Percentiles rank a stretch among this genome's conserved stretches.
Evolutionary conservation across 257 asterid genomes (phyloP).

Genomic region (Osmanthus fragrans): DNA sequence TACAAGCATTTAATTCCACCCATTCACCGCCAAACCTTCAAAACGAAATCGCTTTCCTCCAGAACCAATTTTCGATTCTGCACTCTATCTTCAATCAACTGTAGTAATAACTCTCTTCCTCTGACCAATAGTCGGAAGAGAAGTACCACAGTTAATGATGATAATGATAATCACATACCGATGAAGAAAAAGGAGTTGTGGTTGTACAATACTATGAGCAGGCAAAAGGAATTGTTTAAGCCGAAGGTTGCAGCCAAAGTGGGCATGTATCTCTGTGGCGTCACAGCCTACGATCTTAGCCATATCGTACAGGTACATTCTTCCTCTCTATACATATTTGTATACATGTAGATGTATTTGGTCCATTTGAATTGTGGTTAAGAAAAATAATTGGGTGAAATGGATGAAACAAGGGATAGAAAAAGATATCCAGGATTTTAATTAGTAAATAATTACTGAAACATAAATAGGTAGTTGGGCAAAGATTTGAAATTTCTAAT

Average conservation of each 20-base stretch:
- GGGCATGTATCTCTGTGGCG: slow-evolving; percentile 96
- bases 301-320: slow-evolving; percentile 74
- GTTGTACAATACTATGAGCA: slow-evolving; percentile 85
- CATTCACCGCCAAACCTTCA: slow-evolving; percentile 15
- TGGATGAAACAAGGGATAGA: neutral
- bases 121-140: slow-evolving; percentile 24
- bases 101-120: slow-evolving; percentile 17
- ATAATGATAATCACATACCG: slow-evolving; percentile 7
- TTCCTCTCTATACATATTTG: neutral
- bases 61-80: slow-evolving; percentile 29
- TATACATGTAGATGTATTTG: neutral
- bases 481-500: neutral
- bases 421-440: neutral
- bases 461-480: neutral
- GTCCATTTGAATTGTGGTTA: slow-evolving; percentile 15
- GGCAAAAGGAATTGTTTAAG: slow-evolving; percentile 70
- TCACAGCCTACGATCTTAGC: slow-evolving; percentile 96
- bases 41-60: slow-evolving; percentile 12
- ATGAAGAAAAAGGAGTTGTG: slow-evolving; percentile 53
- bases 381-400: neutral
- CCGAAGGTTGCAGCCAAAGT: slow-evolving; percentile 74
- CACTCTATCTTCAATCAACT: slow-evolving; percentile 32
- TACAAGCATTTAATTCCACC: neutral
- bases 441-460: neutral
- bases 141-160: neutral